Percentiles rank a stretch among this genome's conserved stretches.
phyloP scores from a whole-genome alignment of 106 monocot genomes.

The Vanilla planifolia region DNA sequence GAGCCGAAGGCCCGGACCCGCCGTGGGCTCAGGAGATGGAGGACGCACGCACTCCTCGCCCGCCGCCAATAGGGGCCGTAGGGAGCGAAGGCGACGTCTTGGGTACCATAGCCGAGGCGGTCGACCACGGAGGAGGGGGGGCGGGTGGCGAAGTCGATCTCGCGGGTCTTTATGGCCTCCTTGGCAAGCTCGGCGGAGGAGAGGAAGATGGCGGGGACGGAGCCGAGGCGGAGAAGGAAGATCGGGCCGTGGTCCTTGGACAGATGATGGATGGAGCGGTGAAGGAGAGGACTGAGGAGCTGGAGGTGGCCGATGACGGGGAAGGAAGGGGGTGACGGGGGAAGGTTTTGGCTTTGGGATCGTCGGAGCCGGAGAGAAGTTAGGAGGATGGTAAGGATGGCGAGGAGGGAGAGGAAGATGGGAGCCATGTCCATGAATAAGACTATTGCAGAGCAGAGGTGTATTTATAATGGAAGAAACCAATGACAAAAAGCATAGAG shows the following conservation, averaged over 20 bases:
- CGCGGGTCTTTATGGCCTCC: conserved; percentile 13
- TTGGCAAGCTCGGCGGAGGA: conserved; percentile 9
- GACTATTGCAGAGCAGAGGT: too few species aligned
- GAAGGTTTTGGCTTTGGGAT: background rate
- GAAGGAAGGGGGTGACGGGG: conserved; percentile 5
- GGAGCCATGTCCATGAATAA: too few species aligned
- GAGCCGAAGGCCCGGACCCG: background rate
- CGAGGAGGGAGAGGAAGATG: background rate
- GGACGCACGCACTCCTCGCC: background rate
- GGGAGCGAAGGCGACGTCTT: background rate
- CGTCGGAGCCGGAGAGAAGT: too few species aligned
- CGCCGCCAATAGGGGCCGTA: conserved; percentile 2
- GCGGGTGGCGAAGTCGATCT: conserved; percentile 7
- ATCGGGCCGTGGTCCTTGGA: conserved; percentile 15
- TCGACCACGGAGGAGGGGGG: background rate
- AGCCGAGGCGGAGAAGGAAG: conserved; percentile 14
- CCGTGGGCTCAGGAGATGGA: background rate
- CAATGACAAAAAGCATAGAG: too few species aligned
- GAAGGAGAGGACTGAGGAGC: conserved; percentile 4
- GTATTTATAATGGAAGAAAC: too few species aligned
- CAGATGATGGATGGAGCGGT: conserved; percentile 3
- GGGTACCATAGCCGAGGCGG: background rate
- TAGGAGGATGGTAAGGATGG: background rate
- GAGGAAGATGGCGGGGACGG: conserved; percentile 7
- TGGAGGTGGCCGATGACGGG: conserved; percentile 20